These are phyloP conservation scores for Pulveroboletus ravenelii DNA, from an alignment of 768 basidiomycete genomes.

Conservation along the genomic window DNA sequence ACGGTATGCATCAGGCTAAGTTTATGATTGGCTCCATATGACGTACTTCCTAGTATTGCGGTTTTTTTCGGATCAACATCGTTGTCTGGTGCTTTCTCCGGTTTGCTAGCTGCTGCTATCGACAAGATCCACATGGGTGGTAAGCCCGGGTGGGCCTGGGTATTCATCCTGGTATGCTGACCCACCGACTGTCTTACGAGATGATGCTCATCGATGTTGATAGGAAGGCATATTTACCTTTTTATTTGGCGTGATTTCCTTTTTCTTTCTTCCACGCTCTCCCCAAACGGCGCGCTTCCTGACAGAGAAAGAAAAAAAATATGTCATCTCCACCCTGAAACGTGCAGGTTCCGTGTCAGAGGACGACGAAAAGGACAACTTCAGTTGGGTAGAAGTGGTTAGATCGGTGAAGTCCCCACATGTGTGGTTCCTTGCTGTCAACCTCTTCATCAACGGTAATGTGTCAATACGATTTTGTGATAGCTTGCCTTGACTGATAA, in stretches of 20 bases:
- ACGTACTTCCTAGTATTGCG: no score
- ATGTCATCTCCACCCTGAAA: constrained; percentile 33
- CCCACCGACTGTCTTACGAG: neutral
- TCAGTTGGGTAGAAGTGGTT: constrained; percentile 55
- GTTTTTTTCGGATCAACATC: constrained; percentile 17
- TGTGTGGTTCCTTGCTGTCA: constrained; percentile 45
- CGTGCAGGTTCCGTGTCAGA: constrained; percentile 31
- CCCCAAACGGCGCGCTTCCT: constrained; percentile 48
- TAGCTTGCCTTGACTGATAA: neutral
- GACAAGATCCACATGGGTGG: constrained; percentile 49
- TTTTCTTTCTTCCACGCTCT: constrained; percentile 44
- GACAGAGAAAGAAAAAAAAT: constrained; percentile 43
- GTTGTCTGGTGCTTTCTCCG: constrained; percentile 40
- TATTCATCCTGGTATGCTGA: constrained; percentile 45
- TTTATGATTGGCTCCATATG: neutral
- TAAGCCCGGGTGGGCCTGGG: constrained; percentile 58
- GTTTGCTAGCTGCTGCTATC: constrained; percentile 59
- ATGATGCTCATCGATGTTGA: neutral
- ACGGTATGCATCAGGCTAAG: constrained; percentile 4
- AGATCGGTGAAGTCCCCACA: constrained; percentile 50
- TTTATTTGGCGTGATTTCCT: constrained; percentile 48
- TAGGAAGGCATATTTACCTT: constrained; percentile 62
- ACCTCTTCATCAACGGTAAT: constrained; percentile 51
- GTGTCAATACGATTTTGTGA: constrained; percentile 6
- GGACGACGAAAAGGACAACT: constrained; percentile 41